These are phyloP conservation scores for Colletotrichum aenigma DNA, from an alignment of 2,329 filamentous ascomycete species.

Conservation along the genomic window DNA sequence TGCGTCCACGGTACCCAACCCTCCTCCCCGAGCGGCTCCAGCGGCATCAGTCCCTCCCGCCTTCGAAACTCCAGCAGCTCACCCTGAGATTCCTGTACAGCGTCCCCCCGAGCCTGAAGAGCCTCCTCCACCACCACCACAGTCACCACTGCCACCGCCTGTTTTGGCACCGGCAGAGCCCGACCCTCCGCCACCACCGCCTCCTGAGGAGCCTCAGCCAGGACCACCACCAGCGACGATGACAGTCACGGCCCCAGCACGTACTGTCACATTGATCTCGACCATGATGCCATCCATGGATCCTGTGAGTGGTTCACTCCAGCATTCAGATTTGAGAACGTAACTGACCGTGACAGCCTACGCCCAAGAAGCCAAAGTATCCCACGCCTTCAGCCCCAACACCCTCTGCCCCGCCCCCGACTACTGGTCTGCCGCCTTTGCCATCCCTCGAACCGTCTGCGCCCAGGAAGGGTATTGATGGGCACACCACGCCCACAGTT, in stretches of 20 bases:
- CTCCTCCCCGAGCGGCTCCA: background rate
- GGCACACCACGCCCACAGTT: background rate
- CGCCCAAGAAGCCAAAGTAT: background rate
- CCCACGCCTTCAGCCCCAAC: background rate
- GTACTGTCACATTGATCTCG: constrained; percentile 4
- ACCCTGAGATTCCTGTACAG: background rate
- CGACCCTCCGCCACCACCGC: background rate
- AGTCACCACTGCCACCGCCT: background rate
- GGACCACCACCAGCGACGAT: background rate
- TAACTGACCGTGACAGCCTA: background rate
- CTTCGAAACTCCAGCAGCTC: background rate
- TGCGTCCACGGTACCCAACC: background rate
- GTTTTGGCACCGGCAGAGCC: constrained; percentile 11
- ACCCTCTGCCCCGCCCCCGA: background rate
- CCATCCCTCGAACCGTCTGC: constrained; percentile 12
- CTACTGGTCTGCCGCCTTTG: background rate
- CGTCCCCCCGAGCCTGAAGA: constrained; percentile 1
- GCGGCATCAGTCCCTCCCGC: background rate
- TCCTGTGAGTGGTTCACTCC: background rate
- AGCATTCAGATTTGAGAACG: background rate
- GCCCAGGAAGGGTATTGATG: constrained; percentile 12
- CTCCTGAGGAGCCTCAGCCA: background rate
- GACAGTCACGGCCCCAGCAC: constrained; percentile 8
- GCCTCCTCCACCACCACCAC: background rate
- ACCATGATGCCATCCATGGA: constrained; percentile 2